Evolutionary conservation across 345 rosid species (phyloP).

Genomic region (Rhizophora apiculata): DNA sequence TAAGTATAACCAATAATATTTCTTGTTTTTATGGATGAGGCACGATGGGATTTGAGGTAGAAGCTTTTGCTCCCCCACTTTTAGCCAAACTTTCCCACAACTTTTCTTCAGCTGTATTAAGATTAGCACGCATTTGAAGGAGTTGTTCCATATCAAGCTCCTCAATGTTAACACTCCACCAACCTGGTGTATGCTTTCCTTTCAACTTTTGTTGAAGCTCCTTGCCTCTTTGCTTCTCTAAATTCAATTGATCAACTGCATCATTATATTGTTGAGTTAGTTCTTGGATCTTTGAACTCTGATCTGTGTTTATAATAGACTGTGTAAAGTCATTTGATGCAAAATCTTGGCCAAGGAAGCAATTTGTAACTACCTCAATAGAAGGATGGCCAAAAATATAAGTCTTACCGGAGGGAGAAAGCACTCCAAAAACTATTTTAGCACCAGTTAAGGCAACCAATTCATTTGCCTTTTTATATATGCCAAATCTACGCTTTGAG

Average conservation of each 20-base stretch:
- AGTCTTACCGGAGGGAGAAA: slow-evolving; percentile 36
- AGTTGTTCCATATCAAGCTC: not conserved
- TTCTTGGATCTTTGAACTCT: not conserved
- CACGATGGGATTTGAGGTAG: too few species aligned
- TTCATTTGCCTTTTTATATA: slow-evolving; percentile 39
- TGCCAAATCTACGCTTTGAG: slow-evolving; percentile 35
- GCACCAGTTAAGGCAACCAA: slow-evolving; percentile 28
- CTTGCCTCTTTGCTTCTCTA: not conserved
- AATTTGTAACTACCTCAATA: slow-evolving; percentile 8
- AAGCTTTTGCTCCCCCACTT: too few species aligned
- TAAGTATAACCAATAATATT: too few species aligned
- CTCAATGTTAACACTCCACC: not conserved
- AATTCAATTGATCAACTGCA: not conserved
- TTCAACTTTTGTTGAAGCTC: not conserved
- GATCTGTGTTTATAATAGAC: not conserved
- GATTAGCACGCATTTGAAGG: too few species aligned
- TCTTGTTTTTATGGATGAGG: too few species aligned
- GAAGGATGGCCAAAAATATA: slow-evolving; percentile 41
- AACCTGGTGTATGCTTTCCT: not conserved
- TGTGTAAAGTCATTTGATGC: not conserved
- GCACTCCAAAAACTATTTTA: slow-evolving; percentile 24
- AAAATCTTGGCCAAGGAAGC: not conserved
- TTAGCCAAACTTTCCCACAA: too few species aligned
- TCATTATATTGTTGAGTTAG: not conserved
- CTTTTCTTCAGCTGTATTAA: too few species aligned